Conservation (phyloP, 2,329 filamentous ascomycete species). For the Sporothrix brunneoviolacea region DNA sequence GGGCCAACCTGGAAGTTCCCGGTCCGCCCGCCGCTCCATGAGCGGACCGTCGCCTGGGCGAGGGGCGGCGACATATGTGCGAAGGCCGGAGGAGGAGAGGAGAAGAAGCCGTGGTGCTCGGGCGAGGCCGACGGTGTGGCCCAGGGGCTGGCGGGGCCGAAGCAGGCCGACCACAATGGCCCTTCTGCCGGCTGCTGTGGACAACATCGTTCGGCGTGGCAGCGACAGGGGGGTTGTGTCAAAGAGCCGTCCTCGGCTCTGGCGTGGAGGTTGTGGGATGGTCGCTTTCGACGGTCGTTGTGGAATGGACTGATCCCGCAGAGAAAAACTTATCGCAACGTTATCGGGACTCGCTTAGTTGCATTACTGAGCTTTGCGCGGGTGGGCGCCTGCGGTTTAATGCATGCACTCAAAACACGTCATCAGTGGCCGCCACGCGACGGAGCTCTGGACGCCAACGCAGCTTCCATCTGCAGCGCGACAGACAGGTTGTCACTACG, state of each 20-base stretch:
- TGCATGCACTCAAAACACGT: conserved; percentile 6
- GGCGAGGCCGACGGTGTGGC: not conserved
- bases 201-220: conserved; percentile 12
- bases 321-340: conserved; percentile 3
- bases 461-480: too few species aligned
- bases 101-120: not conserved
- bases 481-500: too few species aligned
- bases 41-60: conserved; percentile 55
- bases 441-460: too few species aligned
- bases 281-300: too few species aligned
- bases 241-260: not conserved
- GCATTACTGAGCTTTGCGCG: too few species aligned
- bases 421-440: conserved; percentile 1
- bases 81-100: conserved; percentile 16
- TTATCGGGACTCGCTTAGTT: conserved; percentile 4
- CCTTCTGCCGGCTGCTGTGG: conserved; percentile 13
- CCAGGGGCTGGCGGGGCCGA: conserved; percentile 8
- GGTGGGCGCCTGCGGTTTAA: too few species aligned
- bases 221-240: not conserved
- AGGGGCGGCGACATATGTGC: conserved; percentile 49
- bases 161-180: conserved; percentile 10
- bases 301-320: conserved; percentile 11
- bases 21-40: conserved; percentile 58
- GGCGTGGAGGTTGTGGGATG: not conserved
- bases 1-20: conserved; percentile 55